These are phyloP conservation scores for Dendryphion nanum DNA, from an alignment of 2,329 filamentous ascomycete species.

Conservation along the genomic window DNA sequence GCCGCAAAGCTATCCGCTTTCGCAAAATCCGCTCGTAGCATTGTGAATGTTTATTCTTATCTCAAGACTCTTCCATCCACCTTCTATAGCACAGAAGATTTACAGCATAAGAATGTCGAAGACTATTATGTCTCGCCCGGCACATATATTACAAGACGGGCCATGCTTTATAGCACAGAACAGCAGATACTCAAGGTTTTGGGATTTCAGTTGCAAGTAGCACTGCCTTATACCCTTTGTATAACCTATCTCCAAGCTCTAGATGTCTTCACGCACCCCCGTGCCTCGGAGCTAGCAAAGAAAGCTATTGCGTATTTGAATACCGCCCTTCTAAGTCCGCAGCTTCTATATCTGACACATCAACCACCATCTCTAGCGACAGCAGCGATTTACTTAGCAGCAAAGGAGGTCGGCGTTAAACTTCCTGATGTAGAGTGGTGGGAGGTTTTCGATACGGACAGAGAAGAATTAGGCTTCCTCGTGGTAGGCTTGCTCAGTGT, in stretches of 20 bases:
- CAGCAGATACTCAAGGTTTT: constrained; percentile 72
- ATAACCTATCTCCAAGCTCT: constrained; percentile 92
- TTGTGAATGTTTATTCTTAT: constrained; percentile 83
- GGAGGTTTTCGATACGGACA: constrained; percentile 95
- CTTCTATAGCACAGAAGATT: constrained; percentile 45
- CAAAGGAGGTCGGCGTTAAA: constrained; percentile 71
- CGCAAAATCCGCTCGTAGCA: constrained; percentile 73
- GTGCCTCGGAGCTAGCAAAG: constrained; percentile 56
- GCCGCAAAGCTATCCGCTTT: constrained; percentile 77
- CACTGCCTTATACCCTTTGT: constrained; percentile 80
- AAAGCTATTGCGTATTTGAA: constrained; percentile 79
- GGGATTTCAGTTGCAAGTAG: constrained; percentile 80
- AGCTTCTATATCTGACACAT: constrained; percentile 87
- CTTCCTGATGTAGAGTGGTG: constrained; percentile 89
- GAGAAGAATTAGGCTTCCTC: constrained; percentile 90
- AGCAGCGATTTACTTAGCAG: constrained; percentile 86
- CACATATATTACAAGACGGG: constrained; percentile 64
- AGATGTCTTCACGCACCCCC: constrained; percentile 57
- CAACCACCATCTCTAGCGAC: constrained; percentile 84
- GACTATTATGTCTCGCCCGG: constrained; percentile 67
- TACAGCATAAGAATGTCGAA: constrained; percentile 20
- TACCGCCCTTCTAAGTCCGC: constrained; percentile 78
- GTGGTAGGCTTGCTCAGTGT: constrained; percentile 83
- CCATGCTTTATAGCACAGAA: constrained; percentile 70
- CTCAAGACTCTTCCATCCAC: constrained; percentile 64